Evolutionary conservation across 441 rosid genomes (phyloP).

Genomic region (Caryocar brasiliense): DNA sequence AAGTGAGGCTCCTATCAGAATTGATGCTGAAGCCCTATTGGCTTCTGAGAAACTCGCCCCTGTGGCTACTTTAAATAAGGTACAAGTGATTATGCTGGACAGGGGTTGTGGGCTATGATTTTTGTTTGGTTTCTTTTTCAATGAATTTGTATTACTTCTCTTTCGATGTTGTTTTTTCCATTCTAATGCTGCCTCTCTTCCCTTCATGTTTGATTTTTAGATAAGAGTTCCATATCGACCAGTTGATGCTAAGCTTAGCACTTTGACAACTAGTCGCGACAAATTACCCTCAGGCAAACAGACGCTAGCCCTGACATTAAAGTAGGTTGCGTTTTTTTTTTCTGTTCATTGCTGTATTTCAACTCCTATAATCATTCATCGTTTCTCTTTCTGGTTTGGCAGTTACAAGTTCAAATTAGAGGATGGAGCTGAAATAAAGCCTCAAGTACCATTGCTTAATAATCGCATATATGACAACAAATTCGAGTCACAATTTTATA

Average conservation of each 20-base stretch:
- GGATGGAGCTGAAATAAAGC: constrained; percentile 83
- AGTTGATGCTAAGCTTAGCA: constrained; percentile 59
- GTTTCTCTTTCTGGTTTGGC: constrained; percentile 24
- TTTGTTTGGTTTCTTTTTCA: constrained; percentile 2
- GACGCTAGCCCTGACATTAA: constrained; percentile 75
- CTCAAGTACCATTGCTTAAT: constrained; percentile 82
- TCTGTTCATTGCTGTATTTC: constrained; percentile 6
- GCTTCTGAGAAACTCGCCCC: constrained; percentile 75
- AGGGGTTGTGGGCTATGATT: constrained; percentile 3
- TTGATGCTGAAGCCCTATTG: constrained; percentile 68
- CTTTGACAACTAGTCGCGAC: constrained; percentile 68
- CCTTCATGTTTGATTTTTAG: constrained; percentile 29
- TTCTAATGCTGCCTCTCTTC: constrained; percentile 2
- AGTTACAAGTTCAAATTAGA: constrained; percentile 93
- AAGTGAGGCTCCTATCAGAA: constrained; percentile 88
- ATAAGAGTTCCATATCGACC: constrained; percentile 85
- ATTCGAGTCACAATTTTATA: constrained; percentile 93
- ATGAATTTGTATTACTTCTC: constrained; percentile 2
- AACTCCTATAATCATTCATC: not conserved
- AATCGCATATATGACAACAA: constrained; percentile 92
- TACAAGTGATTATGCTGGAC: constrained; percentile 14
- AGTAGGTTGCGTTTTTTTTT: constrained; percentile 36
- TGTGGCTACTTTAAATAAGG: constrained; percentile 71
- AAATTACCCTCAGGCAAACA: constrained; percentile 89
- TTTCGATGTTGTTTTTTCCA: not conserved